Evolutionary conservation across 768 basidiomycete species (phyloP), one percentile per base, ranked within the genome.

Genomic region (Phanerodontia chrysosporium): DNA sequence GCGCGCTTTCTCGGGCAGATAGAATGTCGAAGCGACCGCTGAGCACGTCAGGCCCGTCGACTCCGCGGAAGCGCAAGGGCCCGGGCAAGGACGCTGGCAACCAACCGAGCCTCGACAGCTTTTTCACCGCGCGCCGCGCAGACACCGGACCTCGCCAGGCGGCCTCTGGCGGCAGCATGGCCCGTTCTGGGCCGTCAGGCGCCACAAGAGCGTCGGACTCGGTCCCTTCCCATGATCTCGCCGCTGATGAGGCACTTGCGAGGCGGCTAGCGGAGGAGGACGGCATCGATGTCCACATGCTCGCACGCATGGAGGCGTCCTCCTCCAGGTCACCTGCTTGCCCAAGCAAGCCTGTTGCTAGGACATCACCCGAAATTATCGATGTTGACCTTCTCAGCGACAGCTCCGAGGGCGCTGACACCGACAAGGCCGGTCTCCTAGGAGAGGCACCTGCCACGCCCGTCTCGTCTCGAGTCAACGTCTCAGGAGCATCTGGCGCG

Each of bases 331-430:
- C 36, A 21, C 42, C 13, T 22, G 28, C 51, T 16, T 54, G 51
- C 46, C 52, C 62, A 53, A 56, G 59, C 51, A 16, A 24, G 36
- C 9, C 36, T 52, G 52, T 53, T 39, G 22, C 52, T 24, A 53
- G 36, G 52, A 14, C n/a, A 28, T 27, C 52, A 24, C 52, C 52
- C 16, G 67, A 68, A 55, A 65, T 73, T 52, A 74, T 72, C 64
- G 71, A 73, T 61, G 67, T 74, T n/a, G 73, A 74, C 63, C 62
- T 66, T 36, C 52, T 67, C 45, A 69, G 70, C 54, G 66, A 69
- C 44, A 49, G 36, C 35, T 51, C 54, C 32, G 18, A 53, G 36
- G 9, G 9, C 14, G 39, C 4, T 18, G 39, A 42, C 8, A 18
- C 39, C 18, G 39, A 5, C 39, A 18, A 4, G 10, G 4, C 39